Base-by-base conservation (phyloP, 495 filamentous ascomycete genomes). In the Neurospora pannonica region DNA sequence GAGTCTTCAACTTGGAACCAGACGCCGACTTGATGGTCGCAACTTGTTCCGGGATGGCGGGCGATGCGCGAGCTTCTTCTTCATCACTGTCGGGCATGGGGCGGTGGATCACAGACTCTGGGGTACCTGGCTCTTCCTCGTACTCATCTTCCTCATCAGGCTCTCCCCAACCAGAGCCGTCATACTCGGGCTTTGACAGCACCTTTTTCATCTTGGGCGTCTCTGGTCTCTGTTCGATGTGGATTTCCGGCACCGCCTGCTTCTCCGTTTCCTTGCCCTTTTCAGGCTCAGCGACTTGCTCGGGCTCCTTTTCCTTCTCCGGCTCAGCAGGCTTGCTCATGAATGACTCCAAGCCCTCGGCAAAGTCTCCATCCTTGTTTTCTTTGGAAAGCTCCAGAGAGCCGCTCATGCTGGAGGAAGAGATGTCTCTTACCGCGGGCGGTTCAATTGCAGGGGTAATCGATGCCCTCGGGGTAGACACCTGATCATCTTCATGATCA, bases 51-150 rank as follows among this genome's bases (percentile, higher is more conserved):
- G 95, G 94, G 46, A 99, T 88, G 17, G 84, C 81, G 9, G 90
- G 88, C 7, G 88, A 89, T 10, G 89, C 86, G 5, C 84, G 80
- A 10, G 84, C 73, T 7, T 84, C 80, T 24, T 85, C 82, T 36
- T 85, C 77, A 1, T 86, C 84, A 38, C 84, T 83, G 70, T 87
- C 85, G 8, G 85, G 82, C 19, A 89, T 77, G 24, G 93, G 89
- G 76, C 93, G 93, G 73, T 94, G 92, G 75, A 98, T 97, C 36
- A 98, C 94, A n/a, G 96, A 98, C 38, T 96, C 93, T 11, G 94
- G 94, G 4, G 95, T 97, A 42, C 92, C 90, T 3, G 92, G 92
- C 71, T 93, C 90, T 62, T 89, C 87, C 2, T 85, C 79, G 38
- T 84, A 78, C 39, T 85, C 81, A 36, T 87, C 85, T 39, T 87